phyloP scores from a whole-genome alignment of 805 yeast species.

The Peterozyma toletana region DNA sequence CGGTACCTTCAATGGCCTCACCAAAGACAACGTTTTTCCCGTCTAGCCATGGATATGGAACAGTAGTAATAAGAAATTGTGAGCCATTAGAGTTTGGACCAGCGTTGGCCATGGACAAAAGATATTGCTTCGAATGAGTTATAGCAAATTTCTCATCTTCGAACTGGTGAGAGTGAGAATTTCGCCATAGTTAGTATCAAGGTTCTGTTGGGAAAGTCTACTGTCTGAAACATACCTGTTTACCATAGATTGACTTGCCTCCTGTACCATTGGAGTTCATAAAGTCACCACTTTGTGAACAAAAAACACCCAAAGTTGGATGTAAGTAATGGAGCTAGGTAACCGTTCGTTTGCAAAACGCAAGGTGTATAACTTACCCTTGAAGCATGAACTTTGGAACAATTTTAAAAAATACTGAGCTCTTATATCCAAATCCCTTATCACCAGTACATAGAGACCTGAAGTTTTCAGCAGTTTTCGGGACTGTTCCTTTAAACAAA shows the following conservation, averaged over 20 bases:
- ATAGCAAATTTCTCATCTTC: slow-evolving; percentile 60
- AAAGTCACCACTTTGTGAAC: slow-evolving; percentile 57
- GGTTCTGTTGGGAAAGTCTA: too few species aligned
- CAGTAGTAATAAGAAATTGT: slow-evolving; percentile 43
- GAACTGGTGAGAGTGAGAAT: slow-evolving; percentile 10
- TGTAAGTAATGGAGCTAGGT: too few species aligned
- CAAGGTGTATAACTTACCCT: too few species aligned
- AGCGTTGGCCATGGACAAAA: slow-evolving; percentile 50
- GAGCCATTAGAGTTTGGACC: slow-evolving; percentile 58
- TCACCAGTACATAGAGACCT: slow-evolving; percentile 84
- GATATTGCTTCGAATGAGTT: slow-evolving; percentile 72
- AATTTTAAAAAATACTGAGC: slow-evolving; percentile 91
- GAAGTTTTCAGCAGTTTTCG: slow-evolving; percentile 78
- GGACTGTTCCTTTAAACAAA: slow-evolving; percentile 33
- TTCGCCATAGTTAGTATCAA: background rate
- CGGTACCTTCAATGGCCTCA: slow-evolving; percentile 19
- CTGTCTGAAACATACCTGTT: slow-evolving; percentile 29
- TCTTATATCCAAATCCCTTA: slow-evolving; percentile 87
- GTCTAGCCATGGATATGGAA: slow-evolving; percentile 15
- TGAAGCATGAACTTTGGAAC: slow-evolving; percentile 96
- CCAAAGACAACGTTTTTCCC: slow-evolving; percentile 19
- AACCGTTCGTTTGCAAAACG: too few species aligned
- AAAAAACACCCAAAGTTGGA: background rate
- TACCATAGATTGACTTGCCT: slow-evolving; percentile 82
- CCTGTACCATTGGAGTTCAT: slow-evolving; percentile 87